phyloP scores from a whole-genome alignment of 306 rosid genomes.

The Medicago arabica region DNA sequence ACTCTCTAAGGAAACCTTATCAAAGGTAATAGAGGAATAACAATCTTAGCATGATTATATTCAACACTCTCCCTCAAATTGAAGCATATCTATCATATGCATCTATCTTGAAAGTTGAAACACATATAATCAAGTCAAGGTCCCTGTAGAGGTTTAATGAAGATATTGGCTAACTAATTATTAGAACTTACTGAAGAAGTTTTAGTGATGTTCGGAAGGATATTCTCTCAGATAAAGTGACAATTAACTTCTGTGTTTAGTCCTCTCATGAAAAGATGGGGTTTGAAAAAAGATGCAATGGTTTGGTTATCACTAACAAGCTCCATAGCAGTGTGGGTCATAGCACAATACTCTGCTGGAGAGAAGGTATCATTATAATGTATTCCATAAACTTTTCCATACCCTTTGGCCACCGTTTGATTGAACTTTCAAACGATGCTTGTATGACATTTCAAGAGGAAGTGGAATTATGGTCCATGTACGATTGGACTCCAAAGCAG shows the following conservation, averaged over 20 bases:
- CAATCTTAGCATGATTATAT: background rate
- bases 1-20: background rate
- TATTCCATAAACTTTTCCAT: background rate
- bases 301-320: background rate
- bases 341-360: background rate
- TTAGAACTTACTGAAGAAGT: background rate
- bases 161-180: background rate
- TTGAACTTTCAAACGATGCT: background rate
- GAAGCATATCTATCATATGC: background rate
- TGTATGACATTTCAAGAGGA: background rate
- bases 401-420: background rate
- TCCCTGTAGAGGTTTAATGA: background rate
- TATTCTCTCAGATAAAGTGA: background rate
- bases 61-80: background rate
- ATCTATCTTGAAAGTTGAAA: background rate
- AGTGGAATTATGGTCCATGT: constrained; percentile 3
- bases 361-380: background rate
- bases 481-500: constrained; percentile 5
- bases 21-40: background rate
- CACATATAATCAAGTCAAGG: background rate
- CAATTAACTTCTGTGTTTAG: background rate
- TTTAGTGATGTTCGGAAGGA: background rate
- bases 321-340: background rate
- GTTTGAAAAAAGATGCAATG: background rate
- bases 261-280: background rate